A percentile compares a stretch with the other conserved stretches of the same genome.
phyloP scores from a whole-genome alignment of 1,139 yeast species.

The Wickerhamomyces sp. region DNA sequence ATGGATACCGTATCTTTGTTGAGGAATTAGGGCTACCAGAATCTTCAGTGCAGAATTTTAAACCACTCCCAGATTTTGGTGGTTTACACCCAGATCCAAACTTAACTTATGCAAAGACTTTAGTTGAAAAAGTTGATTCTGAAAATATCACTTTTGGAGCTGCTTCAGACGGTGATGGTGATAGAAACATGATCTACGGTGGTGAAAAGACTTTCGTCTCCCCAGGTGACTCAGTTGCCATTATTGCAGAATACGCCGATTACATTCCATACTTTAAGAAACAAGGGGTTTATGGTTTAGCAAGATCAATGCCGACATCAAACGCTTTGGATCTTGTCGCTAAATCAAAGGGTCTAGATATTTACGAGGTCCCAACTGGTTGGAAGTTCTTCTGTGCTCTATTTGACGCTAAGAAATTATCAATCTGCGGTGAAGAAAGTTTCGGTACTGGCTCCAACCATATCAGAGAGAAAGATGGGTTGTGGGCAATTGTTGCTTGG shows the following conservation, averaged over 20 bases:
- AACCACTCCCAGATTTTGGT: conserved; percentile 87
- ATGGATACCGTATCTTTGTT: conserved; percentile 79
- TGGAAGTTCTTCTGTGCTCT: conserved; percentile 98
- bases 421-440: conserved; percentile 97
- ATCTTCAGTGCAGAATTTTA: conserved; percentile 69
- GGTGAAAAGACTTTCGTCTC: conserved; percentile 85
- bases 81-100: conserved; percentile 98
- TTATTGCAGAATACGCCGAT: conserved; percentile 86
- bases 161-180: conserved; percentile 99
- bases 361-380: conserved; percentile 97
- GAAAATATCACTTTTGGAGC: conserved; percentile 91
- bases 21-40: conserved; percentile 78
- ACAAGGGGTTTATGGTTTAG: conserved; percentile 86
- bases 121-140: conserved; percentile 79
- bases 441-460: conserved; percentile 98
- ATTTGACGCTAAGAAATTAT: conserved; percentile 86
- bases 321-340: conserved; percentile 94
- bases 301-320: conserved; percentile 98
- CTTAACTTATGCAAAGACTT: conserved; percentile 85
- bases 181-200: conserved; percentile 97
- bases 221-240: conserved; percentile 98
- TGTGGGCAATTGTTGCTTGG: conserved; percentile 99
- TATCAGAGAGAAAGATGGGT: conserved; percentile 94
- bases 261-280: conserved; percentile 86
- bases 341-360: conserved; percentile 61